A percentile compares a stretch with the other conserved stretches of the same genome.
Conservation (phyloP, 129 eudicot species). For the Chrysanthemum seticuspe region DNA sequence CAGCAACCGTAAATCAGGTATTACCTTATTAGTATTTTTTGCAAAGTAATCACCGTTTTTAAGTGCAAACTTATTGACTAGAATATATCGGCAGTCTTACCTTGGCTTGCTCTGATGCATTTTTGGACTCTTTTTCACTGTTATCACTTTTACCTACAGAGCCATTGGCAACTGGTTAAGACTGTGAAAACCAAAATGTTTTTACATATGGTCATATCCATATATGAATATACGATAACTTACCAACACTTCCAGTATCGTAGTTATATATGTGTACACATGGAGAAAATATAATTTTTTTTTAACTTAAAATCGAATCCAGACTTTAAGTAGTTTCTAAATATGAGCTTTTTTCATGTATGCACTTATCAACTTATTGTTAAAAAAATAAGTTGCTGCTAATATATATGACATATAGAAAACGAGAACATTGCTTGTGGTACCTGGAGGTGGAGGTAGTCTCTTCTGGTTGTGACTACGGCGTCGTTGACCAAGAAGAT, state of each 20-base stretch:
- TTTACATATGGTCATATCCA: too few relatives aligned
- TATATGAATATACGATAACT: too few relatives aligned
- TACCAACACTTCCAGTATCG: too few relatives aligned
- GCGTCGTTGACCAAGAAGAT: conserved; percentile 55
- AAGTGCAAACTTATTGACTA: not conserved
- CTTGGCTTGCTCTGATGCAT: conserved; percentile 34
- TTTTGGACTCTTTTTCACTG: conserved; percentile 32
- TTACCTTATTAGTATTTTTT: conserved; percentile 3
- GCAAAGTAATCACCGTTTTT: not conserved
- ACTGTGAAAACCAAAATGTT: not conserved
- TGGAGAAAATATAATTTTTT: too few relatives aligned
- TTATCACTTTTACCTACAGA: conserved; percentile 42
- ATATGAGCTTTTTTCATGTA: not conserved
- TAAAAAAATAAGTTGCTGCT: not conserved
- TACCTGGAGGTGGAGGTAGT: conserved; percentile 60
- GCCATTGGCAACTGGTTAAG: conserved; percentile 5
- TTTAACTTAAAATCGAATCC: not conserved
- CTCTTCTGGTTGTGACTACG: conserved; percentile 47
- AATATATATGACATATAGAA: conserved; percentile 8
- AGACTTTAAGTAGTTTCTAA: not conserved
- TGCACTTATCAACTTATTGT: not conserved
- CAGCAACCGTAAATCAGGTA: conserved; percentile 3
- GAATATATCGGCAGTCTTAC: conserved; percentile 14
- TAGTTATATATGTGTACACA: too few relatives aligned
- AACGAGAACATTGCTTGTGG: conserved; percentile 1